These are phyloP conservation scores for Albugo laibachii DNA, from an alignment of 352 stramenopile species.

Conservation along the genomic window DNA sequence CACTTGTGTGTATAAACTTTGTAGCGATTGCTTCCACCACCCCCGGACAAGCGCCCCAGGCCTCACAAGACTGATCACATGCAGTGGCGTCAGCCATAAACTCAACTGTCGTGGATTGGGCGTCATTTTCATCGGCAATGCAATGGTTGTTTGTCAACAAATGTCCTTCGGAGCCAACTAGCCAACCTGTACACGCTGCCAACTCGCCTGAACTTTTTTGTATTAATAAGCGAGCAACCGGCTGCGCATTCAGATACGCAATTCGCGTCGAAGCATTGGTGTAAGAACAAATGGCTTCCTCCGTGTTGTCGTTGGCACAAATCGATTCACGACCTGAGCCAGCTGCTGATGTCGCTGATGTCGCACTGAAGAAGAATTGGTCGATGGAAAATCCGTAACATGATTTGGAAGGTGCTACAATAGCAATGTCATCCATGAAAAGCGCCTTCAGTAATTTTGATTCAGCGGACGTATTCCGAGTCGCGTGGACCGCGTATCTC, in stretches of 20 bases:
- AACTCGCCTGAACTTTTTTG: slow-evolving; percentile 13
- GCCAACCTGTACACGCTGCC: slow-evolving; percentile 31
- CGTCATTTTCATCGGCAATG: slow-evolving; percentile 20
- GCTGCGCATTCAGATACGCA: slow-evolving; percentile 17
- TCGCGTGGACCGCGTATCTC: no score
- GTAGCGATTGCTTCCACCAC: slow-evolving; percentile 20
- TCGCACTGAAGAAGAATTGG: slow-evolving; percentile 25
- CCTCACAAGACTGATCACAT: slow-evolving; percentile 5
- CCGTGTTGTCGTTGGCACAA: slow-evolving; percentile 36
- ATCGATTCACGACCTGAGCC: slow-evolving; percentile 12
- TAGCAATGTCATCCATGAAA: slow-evolving; percentile 4
- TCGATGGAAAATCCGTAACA: slow-evolving; percentile 41
- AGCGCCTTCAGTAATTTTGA: background rate
- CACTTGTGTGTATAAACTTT: slow-evolving; percentile 22
- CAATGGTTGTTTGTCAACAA: slow-evolving; percentile 62
- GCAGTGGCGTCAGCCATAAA: slow-evolving; percentile 25
- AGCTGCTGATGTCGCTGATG: slow-evolving; percentile 11
- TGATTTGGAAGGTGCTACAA: no score
- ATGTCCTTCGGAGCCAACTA: slow-evolving; percentile 33
- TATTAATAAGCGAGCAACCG: slow-evolving; percentile 33
- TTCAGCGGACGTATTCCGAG: no score
- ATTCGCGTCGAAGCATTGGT: slow-evolving; percentile 10
- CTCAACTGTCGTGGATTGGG: slow-evolving; percentile 21
- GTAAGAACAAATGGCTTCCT: slow-evolving; percentile 35
- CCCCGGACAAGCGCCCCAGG: slow-evolving; percentile 21